phyloP scores from a whole-genome alignment of 768 basidiomycete genomes.

The Rhodotorula babjevae region DNA sequence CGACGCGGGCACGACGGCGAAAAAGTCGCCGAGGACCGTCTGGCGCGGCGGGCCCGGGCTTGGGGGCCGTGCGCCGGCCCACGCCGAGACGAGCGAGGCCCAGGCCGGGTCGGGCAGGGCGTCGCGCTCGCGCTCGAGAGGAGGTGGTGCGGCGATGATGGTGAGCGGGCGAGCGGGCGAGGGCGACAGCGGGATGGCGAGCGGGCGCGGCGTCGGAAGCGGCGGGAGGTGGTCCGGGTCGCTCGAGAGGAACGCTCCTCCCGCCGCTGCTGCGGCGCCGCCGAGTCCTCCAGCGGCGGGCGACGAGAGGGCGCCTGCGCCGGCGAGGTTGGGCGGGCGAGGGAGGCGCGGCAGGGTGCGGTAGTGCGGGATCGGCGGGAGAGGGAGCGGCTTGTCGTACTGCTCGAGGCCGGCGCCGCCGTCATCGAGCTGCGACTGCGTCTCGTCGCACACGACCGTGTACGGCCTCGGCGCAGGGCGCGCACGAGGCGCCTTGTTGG shows the following conservation, averaged over 20 bases:
- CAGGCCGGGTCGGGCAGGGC: not conserved
- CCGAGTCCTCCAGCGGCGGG: too few species aligned
- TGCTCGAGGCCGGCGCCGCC: too few species aligned
- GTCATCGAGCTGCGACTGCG: not conserved
- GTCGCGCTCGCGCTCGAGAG: not conserved
- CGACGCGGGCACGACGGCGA: not conserved
- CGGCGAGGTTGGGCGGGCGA: not conserved
- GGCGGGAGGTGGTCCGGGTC: not conserved
- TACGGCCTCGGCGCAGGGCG: not conserved
- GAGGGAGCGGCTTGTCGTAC: too few species aligned
- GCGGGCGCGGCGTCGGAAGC: not conserved
- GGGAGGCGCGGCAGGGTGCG: not conserved
- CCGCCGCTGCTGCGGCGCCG: too few species aligned
- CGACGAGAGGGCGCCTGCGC: not conserved
- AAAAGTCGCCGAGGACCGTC: slow-evolving; percentile 10
- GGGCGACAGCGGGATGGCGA: not conserved
- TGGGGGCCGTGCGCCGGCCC: not conserved
- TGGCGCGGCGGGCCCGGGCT: slow-evolving; percentile 2
- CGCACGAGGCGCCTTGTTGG: too few species aligned
- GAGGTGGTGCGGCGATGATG: not conserved
- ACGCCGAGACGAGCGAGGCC: not conserved
- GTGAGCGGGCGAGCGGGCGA: not conserved
- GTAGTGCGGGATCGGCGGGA: not conserved
- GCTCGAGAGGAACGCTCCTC: not conserved
- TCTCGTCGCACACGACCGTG: slow-evolving; percentile 18